A percentile compares a stretch with the other conserved stretches of the same genome.
phyloP scores from a whole-genome alignment of 1,284 basidiomycete genomes.

The Xerocomus amazonicus region DNA sequence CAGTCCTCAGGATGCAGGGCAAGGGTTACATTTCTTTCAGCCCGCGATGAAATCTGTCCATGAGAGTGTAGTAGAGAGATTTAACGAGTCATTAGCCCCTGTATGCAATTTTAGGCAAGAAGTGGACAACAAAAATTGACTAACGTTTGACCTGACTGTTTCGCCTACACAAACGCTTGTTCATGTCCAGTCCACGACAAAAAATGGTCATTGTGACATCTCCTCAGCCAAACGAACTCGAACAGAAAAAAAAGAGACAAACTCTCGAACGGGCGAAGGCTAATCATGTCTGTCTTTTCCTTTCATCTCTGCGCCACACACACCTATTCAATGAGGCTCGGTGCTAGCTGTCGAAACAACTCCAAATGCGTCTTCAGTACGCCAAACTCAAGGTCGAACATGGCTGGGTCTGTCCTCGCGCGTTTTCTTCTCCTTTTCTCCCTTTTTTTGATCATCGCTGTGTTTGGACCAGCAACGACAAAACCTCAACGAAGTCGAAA shows the following conservation, averaged over 20 bases:
- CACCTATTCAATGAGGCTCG: background rate
- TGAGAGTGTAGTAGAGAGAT: too few relatives aligned
- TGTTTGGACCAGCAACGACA: constrained; percentile 56
- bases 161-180: background rate
- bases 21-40: too few relatives aligned
- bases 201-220: constrained; percentile 23
- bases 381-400: constrained; percentile 75
- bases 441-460: background rate
- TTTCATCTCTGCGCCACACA: background rate
- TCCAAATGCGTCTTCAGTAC: constrained; percentile 74
- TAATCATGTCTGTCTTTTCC: constrained; percentile 49
- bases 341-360: constrained; percentile 62
- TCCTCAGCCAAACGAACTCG: constrained; percentile 29
- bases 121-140: background rate
- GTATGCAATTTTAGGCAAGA: constrained; percentile 4
- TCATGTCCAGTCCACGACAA: constrained; percentile 9
- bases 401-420: constrained; percentile 60
- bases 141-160: background rate
- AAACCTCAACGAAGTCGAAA: constrained; percentile 73
- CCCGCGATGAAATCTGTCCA: too few relatives aligned
- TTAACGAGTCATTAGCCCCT: background rate
- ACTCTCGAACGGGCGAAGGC: constrained; percentile 59
- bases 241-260: constrained; percentile 44
- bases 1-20: too few relatives aligned
- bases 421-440: background rate